phyloP scores from a whole-genome alignment of 2,329 filamentous ascomycete species.

The Diaporthe humulicola region DNA sequence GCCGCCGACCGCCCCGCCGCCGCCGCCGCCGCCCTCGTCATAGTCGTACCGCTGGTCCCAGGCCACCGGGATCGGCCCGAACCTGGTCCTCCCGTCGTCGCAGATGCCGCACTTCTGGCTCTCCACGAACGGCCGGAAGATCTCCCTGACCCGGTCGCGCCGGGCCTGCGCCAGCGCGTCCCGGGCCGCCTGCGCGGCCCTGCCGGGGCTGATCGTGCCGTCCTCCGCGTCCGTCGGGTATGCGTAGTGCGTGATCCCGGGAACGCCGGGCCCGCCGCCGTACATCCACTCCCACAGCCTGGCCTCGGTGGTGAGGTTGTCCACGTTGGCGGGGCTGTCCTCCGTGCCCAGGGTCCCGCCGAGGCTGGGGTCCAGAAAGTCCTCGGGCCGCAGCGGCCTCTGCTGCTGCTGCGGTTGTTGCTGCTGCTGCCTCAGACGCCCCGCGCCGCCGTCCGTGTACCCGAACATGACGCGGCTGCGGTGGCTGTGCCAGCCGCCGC shows the following conservation, averaged over 20 bases:
- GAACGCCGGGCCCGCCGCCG: slow-evolving; percentile 61
- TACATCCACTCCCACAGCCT: slow-evolving; percentile 72
- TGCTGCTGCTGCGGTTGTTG: slow-evolving; percentile 4
- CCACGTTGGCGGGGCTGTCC: slow-evolving; percentile 28
- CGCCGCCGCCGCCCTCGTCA: no score
- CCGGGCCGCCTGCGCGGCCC: slow-evolving; percentile 8
- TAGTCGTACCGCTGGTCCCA: not conserved
- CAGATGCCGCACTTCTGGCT: slow-evolving; percentile 64
- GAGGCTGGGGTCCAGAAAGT: slow-evolving; percentile 23
- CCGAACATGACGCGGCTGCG: slow-evolving; percentile 56
- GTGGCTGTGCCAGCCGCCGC: slow-evolving; percentile 53
- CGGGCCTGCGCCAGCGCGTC: slow-evolving; percentile 24
- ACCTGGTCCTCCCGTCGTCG: slow-evolving; percentile 43
- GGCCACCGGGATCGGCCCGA: not conserved
- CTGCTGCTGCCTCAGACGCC: slow-evolving; percentile 35
- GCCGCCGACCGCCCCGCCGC: not conserved
- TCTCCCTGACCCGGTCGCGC: slow-evolving; percentile 47
- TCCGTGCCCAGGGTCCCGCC: slow-evolving; percentile 33
- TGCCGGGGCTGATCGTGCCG: not conserved
- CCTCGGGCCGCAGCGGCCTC: not conserved
- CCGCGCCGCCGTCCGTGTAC: slow-evolving; percentile 15
- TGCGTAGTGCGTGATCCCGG: slow-evolving; percentile 52
- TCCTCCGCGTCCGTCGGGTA: slow-evolving; percentile 32
- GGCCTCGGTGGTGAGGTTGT: slow-evolving; percentile 65
- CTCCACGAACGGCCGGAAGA: slow-evolving; percentile 54